These are phyloP conservation scores for Dictyostelium citrinum DNA, from an alignment of 78 protist genomes.

Conservation along the genomic window DNA sequence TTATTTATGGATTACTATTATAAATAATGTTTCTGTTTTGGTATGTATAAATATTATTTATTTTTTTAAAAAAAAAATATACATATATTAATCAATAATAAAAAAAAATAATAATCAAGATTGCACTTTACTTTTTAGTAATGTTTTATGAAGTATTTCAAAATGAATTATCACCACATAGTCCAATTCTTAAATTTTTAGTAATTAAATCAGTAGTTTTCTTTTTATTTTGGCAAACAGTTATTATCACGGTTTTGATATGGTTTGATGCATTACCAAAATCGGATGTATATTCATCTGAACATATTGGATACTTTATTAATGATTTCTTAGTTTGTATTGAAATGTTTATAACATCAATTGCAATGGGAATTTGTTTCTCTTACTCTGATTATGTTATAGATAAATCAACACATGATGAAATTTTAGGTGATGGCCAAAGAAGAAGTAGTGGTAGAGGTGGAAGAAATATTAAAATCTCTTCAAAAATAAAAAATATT, in stretches of 20 bases:
- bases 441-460: neutral
- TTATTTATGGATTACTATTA: conserved; percentile 2
- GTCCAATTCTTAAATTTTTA: conserved; percentile 16
- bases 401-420: neutral
- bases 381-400: conserved; percentile 9
- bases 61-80: neutral
- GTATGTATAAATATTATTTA: neutral
- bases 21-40: conserved; percentile 32
- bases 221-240: conserved; percentile 38
- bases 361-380: neutral
- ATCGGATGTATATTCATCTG: neutral
- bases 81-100: too few relatives aligned
- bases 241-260: conserved; percentile 1
- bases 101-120: neutral
- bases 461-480: neutral
- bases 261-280: conserved; percentile 11
- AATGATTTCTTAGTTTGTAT: conserved; percentile 43
- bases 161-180: conserved; percentile 16
- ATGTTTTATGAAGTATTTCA: conserved; percentile 41
- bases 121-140: conserved; percentile 25
- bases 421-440: neutral
- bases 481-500: neutral
- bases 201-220: conserved; percentile 21
- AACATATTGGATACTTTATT: conserved; percentile 12
- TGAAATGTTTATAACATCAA: conserved; percentile 26